A percentile compares a stretch with the other conserved stretches of the same genome.
Evolutionary conservation across 2,329 filamentous ascomycete species (phyloP).

Genomic region (Colletotrichum gloeosporioides): DNA sequence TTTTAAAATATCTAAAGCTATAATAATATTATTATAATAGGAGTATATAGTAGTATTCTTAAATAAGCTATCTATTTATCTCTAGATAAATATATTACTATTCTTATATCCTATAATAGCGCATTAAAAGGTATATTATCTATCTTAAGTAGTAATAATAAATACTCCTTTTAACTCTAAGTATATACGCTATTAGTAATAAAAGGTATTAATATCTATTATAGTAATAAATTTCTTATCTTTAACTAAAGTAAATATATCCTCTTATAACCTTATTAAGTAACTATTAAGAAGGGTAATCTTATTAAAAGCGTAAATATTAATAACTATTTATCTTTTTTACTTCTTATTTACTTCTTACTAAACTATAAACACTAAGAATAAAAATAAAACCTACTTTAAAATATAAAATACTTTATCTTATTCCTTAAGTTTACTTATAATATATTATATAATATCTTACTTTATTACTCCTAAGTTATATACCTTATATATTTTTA

Average conservation of each 20-base stretch:
- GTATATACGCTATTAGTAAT: no score
- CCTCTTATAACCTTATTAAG: background rate
- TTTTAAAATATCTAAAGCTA: background rate
- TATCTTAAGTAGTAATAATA: no score
- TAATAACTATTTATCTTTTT: background rate
- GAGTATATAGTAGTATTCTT: background rate
- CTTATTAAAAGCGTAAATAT: background rate
- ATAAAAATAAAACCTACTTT: no score
- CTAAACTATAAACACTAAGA: background rate
- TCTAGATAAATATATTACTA: background rate
- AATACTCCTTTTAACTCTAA: no score
- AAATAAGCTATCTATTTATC: background rate
- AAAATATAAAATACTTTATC: no score
- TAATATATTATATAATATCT: no score
- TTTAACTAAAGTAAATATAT: background rate
- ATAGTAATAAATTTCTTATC: background rate
- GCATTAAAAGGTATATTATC: no score
- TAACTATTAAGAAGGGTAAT: background rate
- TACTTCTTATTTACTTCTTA: background rate
- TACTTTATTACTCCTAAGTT: no score
- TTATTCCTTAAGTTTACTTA: no score
- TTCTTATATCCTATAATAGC: background rate
- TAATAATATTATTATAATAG: background rate
- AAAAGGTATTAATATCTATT: no score
- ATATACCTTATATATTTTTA: no score